Percentiles rank a stretch among this genome's conserved stretches.
Conservation (phyloP, 148 eudicot genomes). For the Euryodendron excelsum region DNA sequence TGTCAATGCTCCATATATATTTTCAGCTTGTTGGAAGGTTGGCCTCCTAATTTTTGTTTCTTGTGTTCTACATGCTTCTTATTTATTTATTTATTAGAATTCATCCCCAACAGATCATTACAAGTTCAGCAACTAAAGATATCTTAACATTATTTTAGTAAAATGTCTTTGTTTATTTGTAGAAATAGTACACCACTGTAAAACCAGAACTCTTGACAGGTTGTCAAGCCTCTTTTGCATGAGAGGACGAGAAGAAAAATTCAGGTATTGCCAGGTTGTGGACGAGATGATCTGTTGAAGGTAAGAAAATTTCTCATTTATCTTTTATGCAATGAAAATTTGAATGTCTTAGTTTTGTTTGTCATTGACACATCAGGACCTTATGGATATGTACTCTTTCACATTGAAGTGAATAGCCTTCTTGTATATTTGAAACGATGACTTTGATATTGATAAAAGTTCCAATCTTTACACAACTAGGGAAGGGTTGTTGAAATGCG, state of each 20-base stretch:
- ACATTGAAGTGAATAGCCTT: not conserved
- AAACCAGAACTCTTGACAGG: constrained; percentile 41
- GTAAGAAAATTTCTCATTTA: constrained; percentile 26
- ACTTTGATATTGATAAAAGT: not conserved
- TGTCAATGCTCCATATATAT: constrained; percentile 84
- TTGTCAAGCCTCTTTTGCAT: constrained; percentile 87
- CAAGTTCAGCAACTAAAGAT: not conserved
- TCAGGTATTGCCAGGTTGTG: constrained; percentile 77
- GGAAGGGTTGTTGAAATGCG: not conserved
- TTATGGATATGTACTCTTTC: no score
- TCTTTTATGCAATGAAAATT: not conserved
- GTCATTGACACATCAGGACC: not conserved
- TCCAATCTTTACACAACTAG: not conserved
- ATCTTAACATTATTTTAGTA: not conserved
- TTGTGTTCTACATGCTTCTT: not conserved
- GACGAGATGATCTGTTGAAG: constrained; percentile 80
- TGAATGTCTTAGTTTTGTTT: not conserved
- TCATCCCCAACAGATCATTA: not conserved
- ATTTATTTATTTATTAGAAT: not conserved
- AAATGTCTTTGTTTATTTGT: not conserved
- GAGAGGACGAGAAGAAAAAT: constrained; percentile 86
- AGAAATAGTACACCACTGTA: not conserved
- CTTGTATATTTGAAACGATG: not conserved
- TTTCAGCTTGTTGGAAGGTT: constrained; percentile 99
- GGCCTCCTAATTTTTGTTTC: constrained; percentile 6